Conservation (phyloP, 768 basidiomycete genomes). For the Calocera viscosa region DNA sequence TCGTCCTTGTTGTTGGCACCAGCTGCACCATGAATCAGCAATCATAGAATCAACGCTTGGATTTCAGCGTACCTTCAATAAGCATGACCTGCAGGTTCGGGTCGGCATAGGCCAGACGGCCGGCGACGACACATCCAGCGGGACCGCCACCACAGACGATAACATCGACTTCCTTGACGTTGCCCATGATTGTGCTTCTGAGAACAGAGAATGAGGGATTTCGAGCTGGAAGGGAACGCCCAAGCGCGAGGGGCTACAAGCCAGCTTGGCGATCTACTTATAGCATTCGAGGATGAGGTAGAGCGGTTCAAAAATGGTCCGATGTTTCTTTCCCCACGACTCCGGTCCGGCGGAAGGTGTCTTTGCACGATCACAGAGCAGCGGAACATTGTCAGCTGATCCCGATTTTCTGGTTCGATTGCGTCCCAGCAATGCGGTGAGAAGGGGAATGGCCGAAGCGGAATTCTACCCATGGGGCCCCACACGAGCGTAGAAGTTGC, state of each 20-base stretch:
- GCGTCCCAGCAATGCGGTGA: not conserved
- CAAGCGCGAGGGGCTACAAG: not conserved
- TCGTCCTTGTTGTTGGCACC: constrained; percentile 62
- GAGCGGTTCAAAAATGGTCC: not conserved
- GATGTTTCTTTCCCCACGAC: not conserved
- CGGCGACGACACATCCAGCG: constrained; percentile 52
- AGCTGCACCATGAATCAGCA: constrained; percentile 26
- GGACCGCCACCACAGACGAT: constrained; percentile 41
- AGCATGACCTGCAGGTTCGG: constrained; percentile 64
- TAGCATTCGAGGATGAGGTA: not conserved
- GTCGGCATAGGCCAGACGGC: constrained; percentile 57
- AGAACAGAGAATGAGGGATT: not conserved
- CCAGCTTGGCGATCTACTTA: not conserved
- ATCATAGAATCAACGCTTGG: not conserved
- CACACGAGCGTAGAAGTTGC: not conserved
- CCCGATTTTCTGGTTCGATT: not conserved
- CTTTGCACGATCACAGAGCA: not conserved
- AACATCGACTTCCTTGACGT: constrained; percentile 49
- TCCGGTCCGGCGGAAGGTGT: not conserved
- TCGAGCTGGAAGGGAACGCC: not conserved
- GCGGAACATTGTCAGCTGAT: not conserved
- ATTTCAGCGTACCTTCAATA: constrained; percentile 49
- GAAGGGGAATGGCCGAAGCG: not conserved
- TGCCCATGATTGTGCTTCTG: not conserved
- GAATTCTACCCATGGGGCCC: not conserved